Percentiles rank a stretch among this genome's conserved stretches.
phyloP scores from a whole-genome alignment of 2,329 filamentous ascomycete species.

The Clonostachys rosea region DNA sequence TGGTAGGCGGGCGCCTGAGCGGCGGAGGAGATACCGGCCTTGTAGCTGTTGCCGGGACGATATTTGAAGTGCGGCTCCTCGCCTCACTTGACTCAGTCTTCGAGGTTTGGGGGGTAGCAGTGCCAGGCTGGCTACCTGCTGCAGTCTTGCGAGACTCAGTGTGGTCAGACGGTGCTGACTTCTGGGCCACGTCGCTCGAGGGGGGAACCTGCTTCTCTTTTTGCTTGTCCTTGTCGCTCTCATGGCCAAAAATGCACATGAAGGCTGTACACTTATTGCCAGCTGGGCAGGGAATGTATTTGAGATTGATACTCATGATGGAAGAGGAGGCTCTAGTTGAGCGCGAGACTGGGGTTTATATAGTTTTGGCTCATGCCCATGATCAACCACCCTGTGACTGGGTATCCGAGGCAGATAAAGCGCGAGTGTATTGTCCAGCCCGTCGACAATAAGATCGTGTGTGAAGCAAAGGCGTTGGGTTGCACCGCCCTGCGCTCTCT shows the following conservation, averaged over 20 bases:
- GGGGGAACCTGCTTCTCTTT: not conserved
- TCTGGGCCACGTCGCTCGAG: no score
- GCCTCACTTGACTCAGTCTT: slow-evolving; percentile 1
- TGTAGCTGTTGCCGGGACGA: slow-evolving; percentile 13
- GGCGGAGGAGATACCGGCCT: slow-evolving; percentile 26
- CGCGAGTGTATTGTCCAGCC: no score
- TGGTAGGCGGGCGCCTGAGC: slow-evolving; percentile 14
- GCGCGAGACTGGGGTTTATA: no score
- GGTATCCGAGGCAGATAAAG: no score
- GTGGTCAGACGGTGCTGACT: no score
- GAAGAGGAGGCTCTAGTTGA: no score
- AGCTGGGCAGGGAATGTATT: slow-evolving; percentile 44
- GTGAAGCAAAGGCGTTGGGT: no score
- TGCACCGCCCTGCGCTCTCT: no score
- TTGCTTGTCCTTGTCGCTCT: not conserved
- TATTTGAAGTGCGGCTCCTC: not conserved
- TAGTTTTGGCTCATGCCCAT: no score
- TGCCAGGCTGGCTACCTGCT: not conserved
- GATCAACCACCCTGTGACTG: no score
- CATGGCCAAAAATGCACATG: slow-evolving; percentile 44
- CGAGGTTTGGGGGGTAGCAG: slow-evolving; percentile 1
- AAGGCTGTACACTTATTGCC: slow-evolving; percentile 42
- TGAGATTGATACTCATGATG: slow-evolving; percentile 33
- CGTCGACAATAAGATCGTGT: no score
- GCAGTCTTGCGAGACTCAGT: no score